Base-by-base conservation (phyloP, 495 filamentous ascomycete genomes). In the Penicillium paxilli region DNA sequence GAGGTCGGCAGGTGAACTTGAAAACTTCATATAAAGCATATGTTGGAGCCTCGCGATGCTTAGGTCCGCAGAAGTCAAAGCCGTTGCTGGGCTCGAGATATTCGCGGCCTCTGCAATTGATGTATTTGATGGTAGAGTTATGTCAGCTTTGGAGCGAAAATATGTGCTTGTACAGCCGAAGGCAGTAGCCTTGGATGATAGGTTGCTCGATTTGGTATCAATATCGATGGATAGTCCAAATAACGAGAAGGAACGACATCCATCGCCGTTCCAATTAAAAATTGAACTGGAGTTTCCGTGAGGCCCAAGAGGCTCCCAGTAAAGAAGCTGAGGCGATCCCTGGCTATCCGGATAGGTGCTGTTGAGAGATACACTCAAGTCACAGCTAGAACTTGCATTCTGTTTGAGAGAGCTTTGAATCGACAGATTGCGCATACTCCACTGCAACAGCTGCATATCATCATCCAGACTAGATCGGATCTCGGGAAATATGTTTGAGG, bases 281-380 rank as follows among this genome's bases (percentile, higher is more conserved):
- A 20, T n/a, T 20, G 26, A 21, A 6, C 12, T 21, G 26, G 35
- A 10, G 8, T 19, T 44, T 42, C 11, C 19, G 19, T 26, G 5
- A 1, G 47, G 20, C 22, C 11, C 19, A 14, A 51, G 22, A 20
- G 65, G 63, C 47, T 66, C 62, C 65, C 65, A 68, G 11, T 66
- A 49, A 10, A 48, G 53, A 5, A 56, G 14, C 44, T 66, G 59
- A 17, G 38, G 47, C 0, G 16, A 7, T 10, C 37, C 25, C 2
- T 44, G n/a, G 4, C 22, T 12, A 5, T n/a, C 4, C 1, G 53
- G 45, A 3, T 37, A 16, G 22, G 37, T 19, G 30, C 38, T 64
- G 22, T 60, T 46, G 2, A 68, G 5, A 2, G 32, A 10, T 8
- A 68, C 4, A 12, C 41, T 22, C 2, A 66, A 14, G 3, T 30